Percentiles rank a stretch among this genome's conserved stretches.
phyloP scores from a whole-genome alignment of 139 green algal species.

The Chlamydomonas schloesseri region DNA sequence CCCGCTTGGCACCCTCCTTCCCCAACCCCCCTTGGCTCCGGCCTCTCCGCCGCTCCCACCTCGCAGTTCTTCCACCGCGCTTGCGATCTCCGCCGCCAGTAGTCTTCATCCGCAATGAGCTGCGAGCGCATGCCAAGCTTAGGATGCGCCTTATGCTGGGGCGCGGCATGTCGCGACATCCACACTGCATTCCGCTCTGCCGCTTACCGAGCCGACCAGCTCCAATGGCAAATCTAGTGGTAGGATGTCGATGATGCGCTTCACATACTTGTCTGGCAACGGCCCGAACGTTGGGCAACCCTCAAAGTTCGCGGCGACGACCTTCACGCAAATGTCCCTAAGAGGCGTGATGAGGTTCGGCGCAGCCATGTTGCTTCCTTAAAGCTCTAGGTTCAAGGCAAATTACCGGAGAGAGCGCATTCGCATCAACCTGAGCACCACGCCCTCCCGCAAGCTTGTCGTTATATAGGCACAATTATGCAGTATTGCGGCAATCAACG shows the following conservation, averaged over 20 bases:
- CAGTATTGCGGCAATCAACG: too few species aligned
- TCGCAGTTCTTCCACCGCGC: conserved; percentile 80
- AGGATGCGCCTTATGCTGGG: neutral
- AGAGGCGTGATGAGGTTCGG: conserved; percentile 27
- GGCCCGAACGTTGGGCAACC: conserved; percentile 60
- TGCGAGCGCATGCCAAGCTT: neutral
- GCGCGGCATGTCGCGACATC: neutral
- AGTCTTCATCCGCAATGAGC: conserved; percentile 79
- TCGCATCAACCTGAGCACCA: too few species aligned
- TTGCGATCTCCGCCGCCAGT: conserved; percentile 75
- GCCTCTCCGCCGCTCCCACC: conserved; percentile 18
- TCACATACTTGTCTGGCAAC: conserved; percentile 65
- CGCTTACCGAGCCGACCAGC: conserved; percentile 72
- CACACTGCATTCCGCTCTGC: neutral
- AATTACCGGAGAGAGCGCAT: neutral
- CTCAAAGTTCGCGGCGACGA: conserved; percentile 74
- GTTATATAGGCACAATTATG: too few species aligned
- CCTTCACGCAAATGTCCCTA: conserved; percentile 73
- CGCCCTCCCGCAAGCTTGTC: too few species aligned
- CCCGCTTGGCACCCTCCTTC: too few species aligned
- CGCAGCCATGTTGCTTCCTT: conserved; percentile 33
- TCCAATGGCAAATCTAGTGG: conserved; percentile 79
- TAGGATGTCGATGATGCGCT: conserved; percentile 70
- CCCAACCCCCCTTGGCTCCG: neutral
- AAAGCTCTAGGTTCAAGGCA: neutral